These are phyloP conservation scores for Spongospora subterranea DNA, from an alignment of 208 protist species.

Conservation along the genomic window DNA sequence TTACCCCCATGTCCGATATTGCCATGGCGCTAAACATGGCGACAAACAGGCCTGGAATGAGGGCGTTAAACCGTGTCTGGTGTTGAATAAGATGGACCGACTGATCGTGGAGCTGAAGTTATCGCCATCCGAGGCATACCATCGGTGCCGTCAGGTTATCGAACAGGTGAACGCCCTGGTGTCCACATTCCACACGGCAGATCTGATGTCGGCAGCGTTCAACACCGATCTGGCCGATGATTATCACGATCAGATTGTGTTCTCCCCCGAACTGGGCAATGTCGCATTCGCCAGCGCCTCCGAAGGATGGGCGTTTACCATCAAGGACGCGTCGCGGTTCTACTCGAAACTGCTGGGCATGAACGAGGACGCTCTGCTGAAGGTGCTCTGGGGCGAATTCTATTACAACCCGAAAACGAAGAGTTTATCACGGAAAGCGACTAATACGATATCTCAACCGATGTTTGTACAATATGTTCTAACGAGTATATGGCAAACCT, in stretches of 20 bases:
- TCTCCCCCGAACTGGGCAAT: constrained; percentile 92
- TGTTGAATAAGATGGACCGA: constrained; percentile 99
- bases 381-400: constrained; percentile 93
- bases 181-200: constrained; percentile 67
- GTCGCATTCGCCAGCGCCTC: constrained; percentile 94
- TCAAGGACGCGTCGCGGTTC: constrained; percentile 53
- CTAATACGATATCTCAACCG: neutral
- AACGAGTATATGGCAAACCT: constrained; percentile 52
- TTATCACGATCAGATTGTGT: constrained; percentile 86
- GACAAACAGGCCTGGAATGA: constrained; percentile 80
- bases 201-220: constrained; percentile 77
- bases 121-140: constrained; percentile 84
- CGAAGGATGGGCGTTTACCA: constrained; percentile 85
- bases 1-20: too few relatives aligned
- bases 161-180: constrained; percentile 88
- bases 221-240: constrained; percentile 61
- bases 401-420: constrained; percentile 93
- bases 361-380: constrained; percentile 72
- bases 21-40: too few relatives aligned
- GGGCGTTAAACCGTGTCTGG: constrained; percentile 89
- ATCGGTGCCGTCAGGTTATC: constrained; percentile 87
- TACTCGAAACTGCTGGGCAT: constrained; percentile 54
- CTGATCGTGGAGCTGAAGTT: constrained; percentile 89
- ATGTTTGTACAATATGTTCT: constrained; percentile 49
- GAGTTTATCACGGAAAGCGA: constrained; percentile 74